Base-by-base conservation (phyloP, 1,139 yeast genomes). In the Blastobotrys serpentis region DNA sequence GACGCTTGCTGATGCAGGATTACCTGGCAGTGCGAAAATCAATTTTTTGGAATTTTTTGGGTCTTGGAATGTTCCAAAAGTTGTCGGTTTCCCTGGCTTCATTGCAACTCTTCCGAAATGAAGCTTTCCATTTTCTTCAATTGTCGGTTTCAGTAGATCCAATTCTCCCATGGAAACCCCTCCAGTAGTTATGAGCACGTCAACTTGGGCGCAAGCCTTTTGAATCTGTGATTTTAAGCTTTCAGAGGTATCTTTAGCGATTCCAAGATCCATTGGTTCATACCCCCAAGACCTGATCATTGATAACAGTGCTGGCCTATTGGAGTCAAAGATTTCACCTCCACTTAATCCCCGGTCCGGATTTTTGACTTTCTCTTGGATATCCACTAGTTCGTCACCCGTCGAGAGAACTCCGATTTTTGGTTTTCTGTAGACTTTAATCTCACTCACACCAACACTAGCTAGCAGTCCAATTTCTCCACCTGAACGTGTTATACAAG, bases 131-230 rank as follows among this genome's bases (percentile, higher is more conserved):
- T 63, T 60, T n/a, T 76, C 54, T 47, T 74, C 75, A 23, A 76
- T 70, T 0, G 71, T 65, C 0, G 80, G 79, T 50, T 76, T 76
- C 36, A 76, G 55, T 16, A 75, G 61, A 53, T 76, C 81, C 34
- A 69, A 52, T 55, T 76, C 81, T 1, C 81, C 81, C 81, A 76
- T 76, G 0, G 81, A 76, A 2, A 76, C 81, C 11, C 81, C 81
- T 1, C 81, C 81, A 1, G 78, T 71, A 1, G 81, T 75, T 38
- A 76, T 65, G 25, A 76, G 54, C 34, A 71, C 69, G 50, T 76
- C 80, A 14, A 71, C 61, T 10, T 39, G 17, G 2, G 42, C 25
- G 7, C 26, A 29, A 2, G 51, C 51, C 2, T 6, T 2, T 8
- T 55, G 54, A 13, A 48, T 29, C 22, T 49, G 39, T 2, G 56